Base-by-base conservation (phyloP, 441 rosid genomes). In the Macaranga tanarius region DNA sequence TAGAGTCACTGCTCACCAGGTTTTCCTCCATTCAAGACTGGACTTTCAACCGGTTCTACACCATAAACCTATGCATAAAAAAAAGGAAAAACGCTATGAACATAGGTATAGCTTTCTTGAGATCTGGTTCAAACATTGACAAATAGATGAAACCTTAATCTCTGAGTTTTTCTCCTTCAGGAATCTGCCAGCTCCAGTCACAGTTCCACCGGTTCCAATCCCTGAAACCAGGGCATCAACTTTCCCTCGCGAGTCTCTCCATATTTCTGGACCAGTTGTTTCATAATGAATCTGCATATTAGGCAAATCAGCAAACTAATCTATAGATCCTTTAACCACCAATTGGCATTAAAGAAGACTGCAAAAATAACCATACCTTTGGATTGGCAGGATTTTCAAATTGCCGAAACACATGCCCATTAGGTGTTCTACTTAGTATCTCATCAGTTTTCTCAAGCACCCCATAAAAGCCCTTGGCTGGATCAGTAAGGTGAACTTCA, bases 1-100 rank as follows among this genome's bases (percentile, higher is more conserved):
- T 11, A 12, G 25, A 7, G 40, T 64, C 0, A 10, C 7, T 7
- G 17, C 69, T 52, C 71, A 94, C 95, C 95, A 0, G 85, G 88
- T 73, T 77, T 42, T 59, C 91, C 87, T 78, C 97, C 96, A 84
- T 74, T 89, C 69, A 92, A 70, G 56, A 93, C 76, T n/a, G 93
- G 76, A 84, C 91, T 93, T 79, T 91, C 95, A 9, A 62, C 61
- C 11, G 96, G 97, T 71, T 93, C 97, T 3, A 91, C 81, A 4
- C 94, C 96, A 47, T 79, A 85, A 20, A 88, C 83, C 97, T 90
- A 76, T 52, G 73, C 19, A 62, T 34, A 50, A 71, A 23, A 47
- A 31, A 76, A 61, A 68, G 71, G 55, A 66, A 12, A 45, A 11
- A 15, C 4, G 0, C 15, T 8, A 4, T 50, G 2, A 25, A 16